Percentiles rank a stretch among this genome's conserved stretches.
Conservation (phyloP, 352 stramenopile genomes). For the Pilasporangium apinafurcum region DNA sequence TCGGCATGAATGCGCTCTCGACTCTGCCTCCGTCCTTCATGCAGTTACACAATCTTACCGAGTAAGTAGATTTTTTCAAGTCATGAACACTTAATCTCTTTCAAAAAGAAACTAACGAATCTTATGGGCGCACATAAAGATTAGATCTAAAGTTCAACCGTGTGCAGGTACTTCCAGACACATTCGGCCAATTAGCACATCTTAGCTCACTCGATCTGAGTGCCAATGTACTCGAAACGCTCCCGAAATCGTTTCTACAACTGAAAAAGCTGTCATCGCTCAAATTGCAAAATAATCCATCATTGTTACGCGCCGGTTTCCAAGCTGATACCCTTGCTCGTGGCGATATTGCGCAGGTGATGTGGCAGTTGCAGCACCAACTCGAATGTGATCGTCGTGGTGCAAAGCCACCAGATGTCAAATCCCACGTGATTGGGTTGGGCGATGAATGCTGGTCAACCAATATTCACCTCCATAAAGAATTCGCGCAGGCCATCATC, state of each 20-base stretch:
- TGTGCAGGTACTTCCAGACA: conserved; percentile 29
- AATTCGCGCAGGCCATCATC: conserved; percentile 37
- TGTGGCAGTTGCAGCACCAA: conserved; percentile 56
- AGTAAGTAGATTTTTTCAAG: conserved; percentile 28
- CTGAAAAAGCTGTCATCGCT: conserved; percentile 41
- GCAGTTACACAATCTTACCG: conserved; percentile 36
- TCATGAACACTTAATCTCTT: too few relatives aligned
- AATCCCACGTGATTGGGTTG: conserved; percentile 31
- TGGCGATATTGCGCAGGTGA: conserved; percentile 30
- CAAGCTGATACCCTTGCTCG: conserved; percentile 28
- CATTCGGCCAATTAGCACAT: conserved; percentile 34
- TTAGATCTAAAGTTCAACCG: conserved; percentile 76
- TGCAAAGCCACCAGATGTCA: conserved; percentile 19
- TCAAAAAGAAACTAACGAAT: too few relatives aligned
- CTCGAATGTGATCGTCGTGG: conserved; percentile 31
- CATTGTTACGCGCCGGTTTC: conserved; percentile 27
- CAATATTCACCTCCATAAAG: conserved; percentile 54
- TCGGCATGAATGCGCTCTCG: conserved; percentile 56
- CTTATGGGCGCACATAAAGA: conserved; percentile 8
- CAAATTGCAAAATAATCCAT: conserved; percentile 40
- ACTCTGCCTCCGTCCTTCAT: conserved; percentile 46
- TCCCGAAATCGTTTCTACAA: conserved; percentile 42
- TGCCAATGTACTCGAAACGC: conserved; percentile 40
- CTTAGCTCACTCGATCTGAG: conserved; percentile 47
- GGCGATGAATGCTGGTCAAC: conserved; percentile 62